A percentile compares a stretch with the other conserved stretches of the same genome.
Evolutionary conservation across 805 yeast genomes (phyloP).

Genomic region (Hanseniaspora clermontiae): DNA sequence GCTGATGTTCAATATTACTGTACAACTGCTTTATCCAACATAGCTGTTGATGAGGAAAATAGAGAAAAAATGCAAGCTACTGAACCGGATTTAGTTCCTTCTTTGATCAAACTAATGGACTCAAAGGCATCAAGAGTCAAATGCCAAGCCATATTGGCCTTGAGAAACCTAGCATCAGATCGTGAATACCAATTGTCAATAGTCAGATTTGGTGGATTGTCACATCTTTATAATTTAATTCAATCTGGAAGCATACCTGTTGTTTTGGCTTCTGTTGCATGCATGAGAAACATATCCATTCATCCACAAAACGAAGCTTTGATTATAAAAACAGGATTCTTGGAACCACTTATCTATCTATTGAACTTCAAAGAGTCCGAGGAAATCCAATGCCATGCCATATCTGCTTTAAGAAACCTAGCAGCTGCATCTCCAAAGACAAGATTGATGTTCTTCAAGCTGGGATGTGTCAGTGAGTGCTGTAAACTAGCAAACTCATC

Average conservation of each 20-base stretch:
- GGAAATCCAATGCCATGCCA: constrained; percentile 97
- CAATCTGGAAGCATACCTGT: constrained; percentile 85
- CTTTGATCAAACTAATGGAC: constrained; percentile 82
- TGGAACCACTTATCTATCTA: constrained; percentile 76
- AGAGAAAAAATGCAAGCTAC: constrained; percentile 79
- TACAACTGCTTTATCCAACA: constrained; percentile 91
- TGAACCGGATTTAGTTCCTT: constrained; percentile 82
- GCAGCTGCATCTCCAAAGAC: constrained; percentile 94
- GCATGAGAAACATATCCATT: constrained; percentile 91
- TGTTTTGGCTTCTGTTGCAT: constrained; percentile 92
- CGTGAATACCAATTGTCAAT: constrained; percentile 91
- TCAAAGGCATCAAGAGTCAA: constrained; percentile 89
- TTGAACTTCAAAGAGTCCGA: constrained; percentile 78
- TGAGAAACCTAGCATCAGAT: constrained; percentile 91
- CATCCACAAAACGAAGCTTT: constrained; percentile 93
- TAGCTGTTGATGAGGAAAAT: constrained; percentile 90
- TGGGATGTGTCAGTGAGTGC: constrained; percentile 91
- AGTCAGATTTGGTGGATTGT: constrained; percentile 89
- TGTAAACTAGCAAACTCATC: constrained; percentile 72
- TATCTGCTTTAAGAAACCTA: constrained; percentile 84
- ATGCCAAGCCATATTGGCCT: constrained; percentile 94
- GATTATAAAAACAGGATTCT: constrained; percentile 92
- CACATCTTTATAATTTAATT: constrained; percentile 78
- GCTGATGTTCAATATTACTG: constrained; percentile 97
- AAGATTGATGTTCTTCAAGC: constrained; percentile 79